These are phyloP conservation scores for Rubroshorea leprosula DNA, from an alignment of 345 rosid species.

Conservation along the genomic window DNA sequence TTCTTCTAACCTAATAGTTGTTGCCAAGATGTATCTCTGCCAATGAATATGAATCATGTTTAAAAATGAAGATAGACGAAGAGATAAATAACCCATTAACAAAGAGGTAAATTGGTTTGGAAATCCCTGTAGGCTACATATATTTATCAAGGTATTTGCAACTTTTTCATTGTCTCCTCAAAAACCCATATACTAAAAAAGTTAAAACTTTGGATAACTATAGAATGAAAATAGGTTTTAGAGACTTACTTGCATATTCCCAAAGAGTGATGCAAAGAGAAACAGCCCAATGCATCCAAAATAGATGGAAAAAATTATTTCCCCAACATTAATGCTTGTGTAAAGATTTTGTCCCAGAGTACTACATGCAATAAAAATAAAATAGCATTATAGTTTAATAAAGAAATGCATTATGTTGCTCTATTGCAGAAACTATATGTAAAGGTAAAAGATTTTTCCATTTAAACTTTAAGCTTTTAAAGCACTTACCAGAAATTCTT, in stretches of 20 bases:
- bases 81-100: too few species aligned
- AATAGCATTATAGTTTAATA: neutral
- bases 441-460: too few species aligned
- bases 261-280: constrained; percentile 84
- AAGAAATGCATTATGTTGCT: neutral
- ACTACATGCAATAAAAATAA: constrained; percentile 30
- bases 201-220: too few species aligned
- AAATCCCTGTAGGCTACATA: too few species aligned
- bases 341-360: constrained; percentile 74
- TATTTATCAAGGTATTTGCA: too few species aligned
- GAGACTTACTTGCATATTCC: constrained; percentile 91
- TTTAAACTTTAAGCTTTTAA: too few species aligned
- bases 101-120: too few species aligned
- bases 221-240: too few species aligned
- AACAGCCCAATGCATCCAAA: constrained; percentile 77
- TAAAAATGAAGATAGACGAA: too few species aligned
- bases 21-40: constrained; percentile 82
- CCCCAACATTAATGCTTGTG: constrained; percentile 80
- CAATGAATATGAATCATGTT: too few species aligned
- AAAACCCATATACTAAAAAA: too few species aligned
- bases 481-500: constrained; percentile 27
- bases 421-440: neutral
- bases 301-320: constrained; percentile 62
- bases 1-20: constrained; percentile 74
- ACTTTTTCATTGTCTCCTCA: too few species aligned